A percentile compares a stretch with the other conserved stretches of the same genome.
phyloP scores from a whole-genome alignment of 164 flowering plant species.

The Vitis labrusca region DNA sequence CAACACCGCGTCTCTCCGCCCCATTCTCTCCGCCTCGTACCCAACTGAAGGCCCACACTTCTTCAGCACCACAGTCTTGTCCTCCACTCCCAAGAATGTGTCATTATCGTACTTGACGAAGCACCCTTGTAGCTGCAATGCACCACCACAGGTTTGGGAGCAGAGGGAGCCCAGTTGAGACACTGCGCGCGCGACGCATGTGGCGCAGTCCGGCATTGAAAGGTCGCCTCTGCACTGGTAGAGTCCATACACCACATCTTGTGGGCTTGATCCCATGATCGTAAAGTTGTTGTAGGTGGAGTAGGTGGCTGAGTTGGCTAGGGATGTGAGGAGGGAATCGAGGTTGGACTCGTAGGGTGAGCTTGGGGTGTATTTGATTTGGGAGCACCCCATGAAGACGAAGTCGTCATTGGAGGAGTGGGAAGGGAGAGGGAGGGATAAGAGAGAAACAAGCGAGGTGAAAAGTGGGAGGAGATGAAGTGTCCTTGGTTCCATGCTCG shows the following conservation, averaged over 20 bases:
- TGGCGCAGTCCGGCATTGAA: slow-evolving; percentile 77
- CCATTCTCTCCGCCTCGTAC: slow-evolving; percentile 32
- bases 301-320: slow-evolving; percentile 85
- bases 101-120: slow-evolving; percentile 73
- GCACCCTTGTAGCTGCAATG: slow-evolving; percentile 74
- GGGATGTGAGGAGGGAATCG: slow-evolving; percentile 83
- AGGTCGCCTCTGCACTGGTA: slow-evolving; percentile 93
- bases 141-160: slow-evolving; percentile 58
- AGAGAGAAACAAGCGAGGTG: slow-evolving; percentile 17
- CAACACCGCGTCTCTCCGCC: slow-evolving; percentile 62
- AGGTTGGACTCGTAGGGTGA: slow-evolving; percentile 65
- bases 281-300: slow-evolving; percentile 79
- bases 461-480: slow-evolving; percentile 6
- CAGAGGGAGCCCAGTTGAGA: slow-evolving; percentile 54
- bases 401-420: slow-evolving; percentile 40
- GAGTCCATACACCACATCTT: slow-evolving; percentile 68
- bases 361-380: slow-evolving; percentile 42
- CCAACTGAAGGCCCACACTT: slow-evolving; percentile 71
- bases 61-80: slow-evolving; percentile 71
- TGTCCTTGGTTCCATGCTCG: slow-evolving; percentile 20
- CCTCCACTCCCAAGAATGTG: slow-evolving; percentile 68
- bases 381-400: slow-evolving; percentile 85
- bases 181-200: slow-evolving; percentile 62
- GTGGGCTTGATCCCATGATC: slow-evolving; percentile 43
- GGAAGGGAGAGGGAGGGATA: slow-evolving; percentile 12